Evolutionary conservation across 192 early-diverging fungal species (phyloP), one percentile per base, ranked within the genome.

Genomic region (Podila minutissima): DNA sequence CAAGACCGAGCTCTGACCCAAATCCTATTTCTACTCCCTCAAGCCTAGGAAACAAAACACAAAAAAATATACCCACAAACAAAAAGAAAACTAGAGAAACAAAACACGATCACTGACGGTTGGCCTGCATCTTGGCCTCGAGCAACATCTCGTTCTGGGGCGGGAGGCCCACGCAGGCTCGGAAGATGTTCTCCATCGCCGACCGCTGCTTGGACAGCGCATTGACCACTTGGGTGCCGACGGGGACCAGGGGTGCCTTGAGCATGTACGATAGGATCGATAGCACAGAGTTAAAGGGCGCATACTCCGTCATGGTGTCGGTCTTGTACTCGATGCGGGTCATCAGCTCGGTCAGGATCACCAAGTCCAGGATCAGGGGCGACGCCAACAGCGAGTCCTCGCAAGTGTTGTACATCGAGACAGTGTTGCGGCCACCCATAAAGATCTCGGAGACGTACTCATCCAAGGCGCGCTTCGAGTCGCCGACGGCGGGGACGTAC

Each of bases 401-500:
- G 86, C 98, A 99, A 28, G 96, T 95, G 86, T 99, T 99, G 91
- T 97, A 98, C 81, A 97, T 78, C 59, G 98, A 98, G 82, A 99
- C 95, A 70, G 96, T 97, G 82, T 85, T 85, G 79, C 94, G 93
- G 48, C 98, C 98, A 50, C 95, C 95, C 97, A 99, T 99, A 76
- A 99, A 99, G 79, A 99, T 99, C 88, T 99, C 97, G 75, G 91
- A 94, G 59, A 95, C 94, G 73, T 99, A 99, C 86, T 99, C 97
- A 88, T 99, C 97, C 73, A 99, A 85, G 31, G 97, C 97, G 81
- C 97, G 94, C 92, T 99, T 99, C 57, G 93, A 95, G 86, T 99
- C 97, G 72, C 95, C 96, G 49, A 99, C 97, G 13, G 95, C 87
- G 28, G 97, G 97, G 68, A 95, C 91, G 85, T 99, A 99, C 92